These are phyloP conservation scores for Wickerhamomyces silvicola DNA, from an alignment of 805 yeast genomes.

Conservation along the genomic window DNA sequence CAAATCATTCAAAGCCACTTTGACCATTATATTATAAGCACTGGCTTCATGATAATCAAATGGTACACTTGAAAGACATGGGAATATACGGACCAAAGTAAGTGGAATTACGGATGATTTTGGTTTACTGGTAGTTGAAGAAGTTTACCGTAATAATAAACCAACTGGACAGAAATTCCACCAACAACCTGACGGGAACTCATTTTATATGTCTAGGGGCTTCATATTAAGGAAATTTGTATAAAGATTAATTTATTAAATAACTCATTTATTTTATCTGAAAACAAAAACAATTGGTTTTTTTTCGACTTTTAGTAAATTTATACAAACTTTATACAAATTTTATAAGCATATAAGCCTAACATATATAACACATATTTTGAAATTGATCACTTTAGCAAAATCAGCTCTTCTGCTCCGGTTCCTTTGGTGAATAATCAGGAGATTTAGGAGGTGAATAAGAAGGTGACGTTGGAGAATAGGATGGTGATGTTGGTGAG, in stretches of 20 bases:
- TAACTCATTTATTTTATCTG: background rate
- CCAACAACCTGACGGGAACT: constrained; percentile 95
- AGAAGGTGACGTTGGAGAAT: constrained; percentile 38
- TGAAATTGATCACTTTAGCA: constrained; percentile 1
- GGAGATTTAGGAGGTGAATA: constrained; percentile 37
- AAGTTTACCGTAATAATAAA: constrained; percentile 38
- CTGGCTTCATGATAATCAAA: constrained; percentile 82
- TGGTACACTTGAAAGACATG: constrained; percentile 59
- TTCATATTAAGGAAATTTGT: constrained; percentile 1
- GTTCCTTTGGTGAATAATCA: constrained; percentile 29
- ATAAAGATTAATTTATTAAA: background rate
- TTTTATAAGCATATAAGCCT: background rate
- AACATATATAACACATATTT: constrained; percentile 7
- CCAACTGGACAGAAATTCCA: constrained; percentile 54
- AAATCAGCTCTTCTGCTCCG: constrained; percentile 6
- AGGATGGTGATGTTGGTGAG: constrained; percentile 52
- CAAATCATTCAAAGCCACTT: constrained; percentile 48
- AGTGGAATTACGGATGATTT: constrained; percentile 79
- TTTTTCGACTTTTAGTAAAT: background rate
- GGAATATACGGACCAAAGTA: constrained; percentile 52
- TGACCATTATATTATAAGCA: constrained; percentile 65
- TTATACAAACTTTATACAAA: background rate
- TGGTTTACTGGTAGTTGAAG: constrained; percentile 78
- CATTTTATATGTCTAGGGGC: constrained; percentile 85
- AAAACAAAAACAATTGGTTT: background rate